Conservation (phyloP, 2,329 filamentous ascomycete genomes). For the Aspergillus candidus region DNA sequence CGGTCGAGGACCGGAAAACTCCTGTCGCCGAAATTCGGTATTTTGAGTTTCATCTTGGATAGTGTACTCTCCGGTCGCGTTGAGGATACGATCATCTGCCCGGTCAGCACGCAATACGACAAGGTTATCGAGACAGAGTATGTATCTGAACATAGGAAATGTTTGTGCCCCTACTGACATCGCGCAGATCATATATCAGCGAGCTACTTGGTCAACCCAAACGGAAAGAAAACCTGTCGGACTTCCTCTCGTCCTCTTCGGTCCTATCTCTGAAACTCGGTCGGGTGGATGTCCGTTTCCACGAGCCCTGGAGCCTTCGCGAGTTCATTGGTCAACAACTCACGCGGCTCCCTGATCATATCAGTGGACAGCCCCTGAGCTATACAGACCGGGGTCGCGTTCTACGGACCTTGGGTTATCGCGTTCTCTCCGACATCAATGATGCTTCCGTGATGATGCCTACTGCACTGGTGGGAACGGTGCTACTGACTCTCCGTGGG, state of each 20-base stretch:
- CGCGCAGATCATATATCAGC: slow-evolving; percentile 71
- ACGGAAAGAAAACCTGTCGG: slow-evolving; percentile 84
- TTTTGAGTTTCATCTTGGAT: slow-evolving; percentile 84
- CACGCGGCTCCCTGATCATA: slow-evolving; percentile 46
- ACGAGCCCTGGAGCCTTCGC: slow-evolving; percentile 88
- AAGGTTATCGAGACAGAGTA: slow-evolving; percentile 94
- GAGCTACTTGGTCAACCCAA: slow-evolving; percentile 92
- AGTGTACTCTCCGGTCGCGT: slow-evolving; percentile 83
- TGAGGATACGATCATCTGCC: slow-evolving; percentile 85
- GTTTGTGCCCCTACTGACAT: slow-evolving; percentile 8
- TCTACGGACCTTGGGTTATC: slow-evolving; percentile 81
- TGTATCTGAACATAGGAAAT: slow-evolving; percentile 8
- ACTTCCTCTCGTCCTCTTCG: slow-evolving; percentile 83
- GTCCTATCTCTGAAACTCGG: slow-evolving; percentile 84
- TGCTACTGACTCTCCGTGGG: slow-evolving; percentile 82
- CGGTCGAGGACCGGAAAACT: slow-evolving; percentile 90
- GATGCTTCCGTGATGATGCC: slow-evolving; percentile 96
- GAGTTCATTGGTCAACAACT: slow-evolving; percentile 76
- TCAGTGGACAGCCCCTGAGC: slow-evolving; percentile 37
- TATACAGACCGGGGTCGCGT: slow-evolving; percentile 61
- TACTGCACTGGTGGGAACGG: slow-evolving; percentile 89
- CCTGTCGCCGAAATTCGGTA: slow-evolving; percentile 89
- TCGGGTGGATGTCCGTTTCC: slow-evolving; percentile 89
- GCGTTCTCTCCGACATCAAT: slow-evolving; percentile 90
- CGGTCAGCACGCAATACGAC: slow-evolving; percentile 96